Conservation (phyloP, 1,284 basidiomycete genomes). For the Leccinum subspadiceum region DNA sequence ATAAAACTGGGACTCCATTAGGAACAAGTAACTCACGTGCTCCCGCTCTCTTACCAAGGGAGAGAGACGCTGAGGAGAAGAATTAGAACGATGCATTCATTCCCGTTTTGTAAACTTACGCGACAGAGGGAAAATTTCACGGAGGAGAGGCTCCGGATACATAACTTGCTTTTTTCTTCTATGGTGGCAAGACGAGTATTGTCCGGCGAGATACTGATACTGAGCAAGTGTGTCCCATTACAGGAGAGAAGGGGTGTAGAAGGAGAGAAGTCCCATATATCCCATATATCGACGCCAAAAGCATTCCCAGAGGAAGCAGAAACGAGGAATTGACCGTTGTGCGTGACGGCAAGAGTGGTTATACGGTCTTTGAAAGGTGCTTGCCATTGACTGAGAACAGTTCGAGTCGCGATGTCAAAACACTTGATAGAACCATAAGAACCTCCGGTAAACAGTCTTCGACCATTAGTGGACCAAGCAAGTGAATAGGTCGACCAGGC, state of each 20-base stretch:
- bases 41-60: neutral
- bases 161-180: no score
- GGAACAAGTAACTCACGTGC: conserved; percentile 3
- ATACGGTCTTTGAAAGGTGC: conserved; percentile 3
- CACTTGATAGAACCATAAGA: conserved; percentile 3
- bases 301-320: conserved; percentile 9
- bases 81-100: no score
- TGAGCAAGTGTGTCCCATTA: no score
- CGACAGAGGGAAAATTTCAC: no score
- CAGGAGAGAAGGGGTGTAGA: no score
- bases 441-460: conserved; percentile 7
- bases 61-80: conserved; percentile 1
- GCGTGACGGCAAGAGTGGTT: conserved; percentile 6
- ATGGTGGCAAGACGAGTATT: no score
- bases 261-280: neutral
- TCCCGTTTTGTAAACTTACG: no score
- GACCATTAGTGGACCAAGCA: conserved; percentile 12
- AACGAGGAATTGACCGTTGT: conserved; percentile 8
- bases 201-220: no score
- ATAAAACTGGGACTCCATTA: neutral
- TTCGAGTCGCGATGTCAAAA: neutral
- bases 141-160: no score
- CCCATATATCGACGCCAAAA: conserved; percentile 12
- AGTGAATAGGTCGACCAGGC: conserved; percentile 4
- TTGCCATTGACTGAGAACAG: neutral